These are phyloP conservation scores for Silene conica DNA, from an alignment of 148 eudicot species.

Conservation along the genomic window DNA sequence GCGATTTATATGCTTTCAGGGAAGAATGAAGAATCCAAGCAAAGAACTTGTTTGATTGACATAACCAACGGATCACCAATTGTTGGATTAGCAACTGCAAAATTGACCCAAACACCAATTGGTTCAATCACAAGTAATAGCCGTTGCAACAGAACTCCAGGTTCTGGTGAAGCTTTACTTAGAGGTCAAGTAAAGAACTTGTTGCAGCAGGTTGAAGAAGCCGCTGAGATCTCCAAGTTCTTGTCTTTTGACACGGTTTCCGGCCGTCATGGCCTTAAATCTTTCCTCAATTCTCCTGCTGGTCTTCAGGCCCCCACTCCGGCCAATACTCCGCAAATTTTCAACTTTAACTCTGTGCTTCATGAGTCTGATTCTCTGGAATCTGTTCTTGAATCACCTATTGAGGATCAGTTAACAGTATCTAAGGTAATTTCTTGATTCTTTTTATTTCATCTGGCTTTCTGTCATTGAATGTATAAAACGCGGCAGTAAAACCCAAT, in stretches of 20 bases:
- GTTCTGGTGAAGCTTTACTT: conserved; percentile 82
- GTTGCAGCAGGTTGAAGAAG: conserved; percentile 80
- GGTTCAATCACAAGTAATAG: conserved; percentile 42
- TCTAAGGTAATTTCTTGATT: conserved; percentile 45
- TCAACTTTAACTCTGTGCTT: conserved; percentile 21
- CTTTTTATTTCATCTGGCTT: background rate
- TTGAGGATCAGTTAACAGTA: conserved; percentile 41
- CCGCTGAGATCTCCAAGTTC: conserved; percentile 51
- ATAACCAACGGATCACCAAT: conserved; percentile 92
- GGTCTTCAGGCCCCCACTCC: conserved; percentile 77
- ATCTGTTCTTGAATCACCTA: conserved; percentile 36
- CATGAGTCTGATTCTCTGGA: conserved; percentile 27
- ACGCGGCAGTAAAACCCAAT: no score
- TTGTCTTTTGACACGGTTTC: conserved; percentile 25
- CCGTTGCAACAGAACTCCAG: conserved; percentile 52
- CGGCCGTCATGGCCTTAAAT: conserved; percentile 28
- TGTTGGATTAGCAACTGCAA: conserved; percentile 69
- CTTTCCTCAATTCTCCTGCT: conserved; percentile 45
- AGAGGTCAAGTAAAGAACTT: conserved; percentile 79
- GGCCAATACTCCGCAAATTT: conserved; percentile 63
- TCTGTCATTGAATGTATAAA: no score
- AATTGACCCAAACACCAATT: conserved; percentile 44
- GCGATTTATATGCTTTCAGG: conserved; percentile 30
- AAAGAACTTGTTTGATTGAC: conserved; percentile 47
- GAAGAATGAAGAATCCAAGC: conserved; percentile 44